Conservation (phyloP, 208 protist species). For the Leishmania tropica region DNA sequence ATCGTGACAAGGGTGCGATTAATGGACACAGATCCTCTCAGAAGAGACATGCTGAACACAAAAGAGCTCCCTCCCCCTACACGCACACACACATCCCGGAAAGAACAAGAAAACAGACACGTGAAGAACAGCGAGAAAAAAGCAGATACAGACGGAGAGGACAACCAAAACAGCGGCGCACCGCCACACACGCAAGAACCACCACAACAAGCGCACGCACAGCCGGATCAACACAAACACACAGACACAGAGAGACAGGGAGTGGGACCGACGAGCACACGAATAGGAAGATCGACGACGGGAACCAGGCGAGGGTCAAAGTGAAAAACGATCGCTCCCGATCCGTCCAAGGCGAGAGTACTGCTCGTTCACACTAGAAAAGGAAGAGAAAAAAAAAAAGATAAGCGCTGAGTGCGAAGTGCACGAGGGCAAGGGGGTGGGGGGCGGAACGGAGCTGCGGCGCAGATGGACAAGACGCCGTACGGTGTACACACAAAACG, state of each 20-base stretch:
- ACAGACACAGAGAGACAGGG: background rate
- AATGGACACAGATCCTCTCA: background rate
- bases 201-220: background rate
- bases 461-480: background rate
- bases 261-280: background rate
- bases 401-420: background rate
- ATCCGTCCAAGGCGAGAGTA: background rate
- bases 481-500: background rate
- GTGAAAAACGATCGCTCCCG: too few relatives aligned
- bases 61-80: too few relatives aligned
- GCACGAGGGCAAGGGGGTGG: background rate
- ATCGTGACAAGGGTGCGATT: conserved; percentile 12
- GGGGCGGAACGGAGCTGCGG: background rate
- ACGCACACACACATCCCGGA: background rate
- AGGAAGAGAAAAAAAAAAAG: background rate
- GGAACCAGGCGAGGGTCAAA: background rate
- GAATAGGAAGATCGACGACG: background rate
- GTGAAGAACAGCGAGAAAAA: background rate
- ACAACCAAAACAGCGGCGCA: background rate
- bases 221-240: background rate
- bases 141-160: background rate
- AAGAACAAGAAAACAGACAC: background rate
- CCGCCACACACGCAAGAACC: background rate
- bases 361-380: background rate
- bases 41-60: background rate